These are phyloP conservation scores for Aspergillus sp. DNA, from an alignment of 2,329 filamentous ascomycete genomes.

Conservation along the genomic window DNA sequence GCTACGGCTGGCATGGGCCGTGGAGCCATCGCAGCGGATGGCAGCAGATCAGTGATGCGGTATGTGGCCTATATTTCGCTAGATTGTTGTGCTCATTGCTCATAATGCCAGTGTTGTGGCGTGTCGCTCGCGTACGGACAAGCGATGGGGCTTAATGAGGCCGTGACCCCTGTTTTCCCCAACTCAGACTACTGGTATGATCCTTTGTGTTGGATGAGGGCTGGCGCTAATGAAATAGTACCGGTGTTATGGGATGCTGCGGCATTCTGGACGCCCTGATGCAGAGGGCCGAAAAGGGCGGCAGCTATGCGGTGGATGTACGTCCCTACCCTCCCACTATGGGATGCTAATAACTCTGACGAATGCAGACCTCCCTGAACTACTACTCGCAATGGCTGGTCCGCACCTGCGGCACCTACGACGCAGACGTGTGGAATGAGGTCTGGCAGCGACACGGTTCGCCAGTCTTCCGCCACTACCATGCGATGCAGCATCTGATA, in stretches of 20 bases:
- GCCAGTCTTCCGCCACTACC: conserved; percentile 50
- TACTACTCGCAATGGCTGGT: conserved; percentile 14
- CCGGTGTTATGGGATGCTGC: conserved; percentile 1
- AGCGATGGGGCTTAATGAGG: conserved; percentile 47
- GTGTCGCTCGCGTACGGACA: conserved; percentile 48
- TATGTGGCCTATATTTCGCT: conserved; percentile 25
- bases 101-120: conserved; percentile 31
- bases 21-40: conserved; percentile 66
- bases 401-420: conserved; percentile 5
- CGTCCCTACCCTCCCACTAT: background rate
- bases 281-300: conserved; percentile 1
- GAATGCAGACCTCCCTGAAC: conserved; percentile 1
- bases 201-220: no score
- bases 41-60: conserved; percentile 71
- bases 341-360: background rate
- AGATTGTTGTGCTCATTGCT: background rate
- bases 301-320: conserved; percentile 5
- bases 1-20: conserved; percentile 64
- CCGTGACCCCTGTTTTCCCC: conserved; percentile 46
- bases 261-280: conserved; percentile 2
- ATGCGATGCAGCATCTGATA: conserved; percentile 47
- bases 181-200: conserved; percentile 46
- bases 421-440: conserved; percentile 41
- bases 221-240: background rate
- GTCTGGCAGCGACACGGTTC: conserved; percentile 48